Base-by-base conservation (phyloP, 345 rosid genomes). In the Kandelia obovata region DNA sequence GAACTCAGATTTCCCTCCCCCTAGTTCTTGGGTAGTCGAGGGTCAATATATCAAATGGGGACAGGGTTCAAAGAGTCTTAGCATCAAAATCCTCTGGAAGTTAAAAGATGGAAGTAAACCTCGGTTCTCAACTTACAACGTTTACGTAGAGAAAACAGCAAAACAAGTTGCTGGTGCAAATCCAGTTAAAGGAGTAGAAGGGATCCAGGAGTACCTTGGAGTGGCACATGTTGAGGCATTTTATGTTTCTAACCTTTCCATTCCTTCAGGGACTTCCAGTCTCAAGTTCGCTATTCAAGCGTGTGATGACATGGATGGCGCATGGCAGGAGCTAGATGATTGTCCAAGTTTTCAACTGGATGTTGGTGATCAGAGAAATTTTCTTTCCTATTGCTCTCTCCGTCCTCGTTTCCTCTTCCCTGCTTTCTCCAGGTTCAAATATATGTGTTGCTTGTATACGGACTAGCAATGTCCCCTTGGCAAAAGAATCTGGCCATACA, bases 71-170 rank as follows among this genome's bases (percentile, higher is more conserved):
- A 84, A 71, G 71, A 80, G 74, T 27, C 80, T 93, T 52, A 87
- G 82, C 64, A 73, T 74, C 7, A 78, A 86, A 79, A 81, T 90
- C 69, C 73, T 53, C 47, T 93, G 98, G 93, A 79, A 68, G 71
- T 63, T 71, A 64, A 85, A 78, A 75, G 73, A 70, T 5, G 76
- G 67, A 39, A 68, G 53, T 58, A 67, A 66, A 10, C n/a, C 64
- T 13, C 57, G 27, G 27, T 79, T 73, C 67, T 67, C 75, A 5
- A 84, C 65, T 55, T 90, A 79, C 81, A 87, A 87, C 62, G 76
- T 93, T 27, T 89, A 80, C 68, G 86, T 80, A 13, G 79, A 79
- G 81, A 84, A 81, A 35, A 61, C 70, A 60, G 66, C 73, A 53
- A 49, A 73, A 72, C 59, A 62, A 47, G 64, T 34, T 34, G 49